phyloP scores from a whole-genome alignment of 257 asterid species.

The Scutellaria baicalensis region DNA sequence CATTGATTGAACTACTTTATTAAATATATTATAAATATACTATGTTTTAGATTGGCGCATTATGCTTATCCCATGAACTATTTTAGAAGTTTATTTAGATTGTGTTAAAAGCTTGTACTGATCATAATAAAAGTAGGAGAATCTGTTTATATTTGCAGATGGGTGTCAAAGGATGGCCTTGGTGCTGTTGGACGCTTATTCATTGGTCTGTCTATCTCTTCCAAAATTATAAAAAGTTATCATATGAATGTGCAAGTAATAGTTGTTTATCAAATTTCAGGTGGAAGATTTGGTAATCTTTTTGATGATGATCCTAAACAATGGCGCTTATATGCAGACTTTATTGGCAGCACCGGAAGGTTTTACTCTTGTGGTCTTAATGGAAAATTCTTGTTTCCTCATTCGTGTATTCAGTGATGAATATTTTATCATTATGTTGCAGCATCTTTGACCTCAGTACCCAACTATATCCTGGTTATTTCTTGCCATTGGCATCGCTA shows the following conservation, averaged over 20 bases:
- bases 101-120: slow-evolving; percentile 3
- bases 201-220: slow-evolving; percentile 54
- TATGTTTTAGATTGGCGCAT: background rate
- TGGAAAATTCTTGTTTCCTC: background rate
- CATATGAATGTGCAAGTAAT: slow-evolving; percentile 10
- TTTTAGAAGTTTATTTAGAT: background rate
- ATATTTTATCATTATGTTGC: slow-evolving; percentile 25
- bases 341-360: slow-evolving; percentile 97
- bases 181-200: slow-evolving; percentile 95
- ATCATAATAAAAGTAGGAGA: slow-evolving; percentile 4
- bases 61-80: background rate
- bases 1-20: background rate
- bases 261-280: slow-evolving; percentile 34
- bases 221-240: slow-evolving; percentile 5
- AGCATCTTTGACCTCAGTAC: slow-evolving; percentile 96
- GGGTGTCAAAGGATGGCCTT: slow-evolving; percentile 98
- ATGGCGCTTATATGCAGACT: slow-evolving; percentile 98
- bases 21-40: background rate
- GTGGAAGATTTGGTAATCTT: slow-evolving; percentile 94
- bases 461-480: slow-evolving; percentile 75
- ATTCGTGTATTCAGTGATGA: slow-evolving; percentile 7
- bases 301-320: slow-evolving; percentile 96
- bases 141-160: slow-evolving; percentile 41
- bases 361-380: slow-evolving; percentile 10
- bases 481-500: slow-evolving; percentile 84